Conservation (phyloP, 306 rosid genomes). For the Purshia tridentata region DNA sequence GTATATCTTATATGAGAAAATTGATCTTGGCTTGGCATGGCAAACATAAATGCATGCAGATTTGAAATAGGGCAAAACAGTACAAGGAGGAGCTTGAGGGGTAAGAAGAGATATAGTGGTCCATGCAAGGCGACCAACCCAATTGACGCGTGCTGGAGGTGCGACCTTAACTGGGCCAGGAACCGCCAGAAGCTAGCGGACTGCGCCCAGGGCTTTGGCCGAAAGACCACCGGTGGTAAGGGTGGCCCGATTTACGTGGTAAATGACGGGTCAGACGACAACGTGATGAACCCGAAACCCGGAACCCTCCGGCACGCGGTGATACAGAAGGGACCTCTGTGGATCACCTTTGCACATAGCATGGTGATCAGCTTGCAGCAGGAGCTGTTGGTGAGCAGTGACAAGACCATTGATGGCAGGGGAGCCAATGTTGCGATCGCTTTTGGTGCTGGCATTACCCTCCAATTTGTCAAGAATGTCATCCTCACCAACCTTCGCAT, state of each 20-base stretch:
- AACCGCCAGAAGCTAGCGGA: constrained; percentile 55
- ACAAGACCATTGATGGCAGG: constrained; percentile 80
- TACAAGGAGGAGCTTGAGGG: constrained; percentile 40
- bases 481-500: constrained; percentile 62
- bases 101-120: neutral
- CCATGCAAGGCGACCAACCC: constrained; percentile 65
- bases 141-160: constrained; percentile 83
- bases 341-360: constrained; percentile 61
- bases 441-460: constrained; percentile 64
- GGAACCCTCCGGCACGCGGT: constrained; percentile 79
- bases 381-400: constrained; percentile 52
- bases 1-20: no score
- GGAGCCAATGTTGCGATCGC: constrained; percentile 54
- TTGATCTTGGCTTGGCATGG: no score
- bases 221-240: constrained; percentile 54
- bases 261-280: constrained; percentile 54
- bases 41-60: constrained; percentile 40
- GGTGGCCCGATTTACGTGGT: constrained; percentile 56
- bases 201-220: constrained; percentile 68
- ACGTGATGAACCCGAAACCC: constrained; percentile 42
- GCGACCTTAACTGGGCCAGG: constrained; percentile 60
- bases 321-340: constrained; percentile 47
- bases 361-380: constrained; percentile 55
- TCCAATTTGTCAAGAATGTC: constrained; percentile 56
- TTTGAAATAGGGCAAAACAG: constrained; percentile 1